A percentile compares a stretch with the other conserved stretches of the same genome.
Conservation (phyloP, 495 filamentous ascomycete genomes). For the Collariella sp. region DNA sequence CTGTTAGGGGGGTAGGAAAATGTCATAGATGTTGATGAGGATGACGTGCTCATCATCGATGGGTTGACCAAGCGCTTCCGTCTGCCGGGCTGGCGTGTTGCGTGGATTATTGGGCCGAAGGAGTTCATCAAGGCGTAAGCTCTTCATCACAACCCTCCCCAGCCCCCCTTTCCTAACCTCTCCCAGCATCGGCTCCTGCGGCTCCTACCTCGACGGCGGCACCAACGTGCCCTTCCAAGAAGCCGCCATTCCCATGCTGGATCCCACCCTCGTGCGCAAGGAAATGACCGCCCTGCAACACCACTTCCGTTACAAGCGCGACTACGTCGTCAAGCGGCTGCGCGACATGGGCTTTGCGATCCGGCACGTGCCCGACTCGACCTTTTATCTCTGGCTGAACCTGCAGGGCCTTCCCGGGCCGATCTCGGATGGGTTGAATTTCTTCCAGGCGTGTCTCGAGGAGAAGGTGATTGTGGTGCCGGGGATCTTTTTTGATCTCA, state of each 20-base stretch:
- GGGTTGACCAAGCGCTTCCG: constrained; percentile 96
- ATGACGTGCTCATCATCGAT: constrained; percentile 85
- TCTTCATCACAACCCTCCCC: neutral
- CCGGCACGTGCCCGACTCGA: constrained; percentile 72
- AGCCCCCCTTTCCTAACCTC: neutral
- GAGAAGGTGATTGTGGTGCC: constrained; percentile 95
- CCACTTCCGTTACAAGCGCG: constrained; percentile 84
- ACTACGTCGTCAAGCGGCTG: constrained; percentile 75
- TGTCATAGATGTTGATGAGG: constrained; percentile 58
- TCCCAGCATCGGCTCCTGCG: constrained; percentile 68
- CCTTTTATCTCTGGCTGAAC: constrained; percentile 73
- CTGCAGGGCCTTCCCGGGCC: constrained; percentile 54
- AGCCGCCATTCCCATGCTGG: constrained; percentile 84
- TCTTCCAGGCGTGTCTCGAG: constrained; percentile 85
- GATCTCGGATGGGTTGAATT: constrained; percentile 88
- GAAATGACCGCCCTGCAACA: constrained; percentile 85
- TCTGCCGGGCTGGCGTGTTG: constrained; percentile 91
- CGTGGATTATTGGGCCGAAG: constrained; percentile 92
- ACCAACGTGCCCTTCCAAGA: constrained; percentile 94
- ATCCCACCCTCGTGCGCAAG: constrained; percentile 64
- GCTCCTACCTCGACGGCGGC: constrained; percentile 91
- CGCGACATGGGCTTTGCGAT: constrained; percentile 75
- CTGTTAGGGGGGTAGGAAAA: too few species aligned
- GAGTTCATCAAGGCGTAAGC: constrained; percentile 80
- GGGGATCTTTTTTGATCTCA: constrained; percentile 87